Conservation (phyloP, 768 basidiomycete genomes). For the Cystobasidium onofrii region DNA sequence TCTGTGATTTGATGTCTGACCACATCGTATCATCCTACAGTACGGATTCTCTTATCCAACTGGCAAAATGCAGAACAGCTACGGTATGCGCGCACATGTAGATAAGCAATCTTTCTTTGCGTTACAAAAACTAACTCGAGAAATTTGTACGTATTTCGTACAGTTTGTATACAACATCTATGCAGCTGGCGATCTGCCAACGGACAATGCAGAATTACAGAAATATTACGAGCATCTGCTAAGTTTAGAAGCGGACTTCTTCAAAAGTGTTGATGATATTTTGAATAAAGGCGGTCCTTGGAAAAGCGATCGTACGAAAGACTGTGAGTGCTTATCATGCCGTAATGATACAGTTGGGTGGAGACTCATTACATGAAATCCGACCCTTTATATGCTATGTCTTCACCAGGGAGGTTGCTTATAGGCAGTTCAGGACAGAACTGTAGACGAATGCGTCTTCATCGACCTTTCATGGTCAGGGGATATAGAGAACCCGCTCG, state of each 20-base stretch:
- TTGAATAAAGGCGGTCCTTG: neutral
- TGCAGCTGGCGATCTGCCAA: neutral
- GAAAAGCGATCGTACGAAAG: neutral
- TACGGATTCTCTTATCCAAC: neutral
- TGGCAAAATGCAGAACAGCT: neutral
- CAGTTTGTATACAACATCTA: neutral
- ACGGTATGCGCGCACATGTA: neutral
- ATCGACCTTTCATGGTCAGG: constrained; percentile 1
- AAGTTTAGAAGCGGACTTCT: neutral
- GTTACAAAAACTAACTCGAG: neutral
- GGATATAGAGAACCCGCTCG: neutral
- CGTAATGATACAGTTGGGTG: too few relatives aligned
- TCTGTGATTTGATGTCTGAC: too few relatives aligned
- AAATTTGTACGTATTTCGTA: neutral
- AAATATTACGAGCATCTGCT: neutral
- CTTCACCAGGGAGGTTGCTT: neutral
- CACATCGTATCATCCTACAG: neutral
- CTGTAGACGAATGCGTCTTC: neutral
- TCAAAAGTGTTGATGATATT: neutral
- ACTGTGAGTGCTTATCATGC: neutral
- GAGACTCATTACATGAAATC: too few relatives aligned
- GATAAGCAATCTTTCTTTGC: too few relatives aligned
- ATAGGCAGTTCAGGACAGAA: neutral
- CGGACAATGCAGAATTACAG: neutral
- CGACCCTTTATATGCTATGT: too few relatives aligned